Conservation (phyloP, 1,284 basidiomycete genomes). For the Cryptococcus sp. region DNA sequence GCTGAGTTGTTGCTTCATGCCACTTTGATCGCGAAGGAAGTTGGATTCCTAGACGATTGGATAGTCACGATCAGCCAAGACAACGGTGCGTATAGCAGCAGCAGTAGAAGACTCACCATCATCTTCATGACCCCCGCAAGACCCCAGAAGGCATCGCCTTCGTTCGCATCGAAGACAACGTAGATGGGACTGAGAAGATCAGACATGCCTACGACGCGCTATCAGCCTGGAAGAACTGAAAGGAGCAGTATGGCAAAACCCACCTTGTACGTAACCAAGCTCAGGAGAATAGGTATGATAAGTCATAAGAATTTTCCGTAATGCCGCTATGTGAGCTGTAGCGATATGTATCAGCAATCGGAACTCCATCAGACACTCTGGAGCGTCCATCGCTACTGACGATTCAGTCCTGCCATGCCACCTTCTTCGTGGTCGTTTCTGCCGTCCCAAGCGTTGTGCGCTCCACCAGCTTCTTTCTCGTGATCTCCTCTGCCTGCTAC, state of each 20-base stretch:
- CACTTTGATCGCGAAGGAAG: conserved; percentile 93
- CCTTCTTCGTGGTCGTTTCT: conserved; percentile 63
- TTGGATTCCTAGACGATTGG: conserved; percentile 70
- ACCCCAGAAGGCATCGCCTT: conserved; percentile 91
- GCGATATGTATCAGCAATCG: conserved; percentile 3
- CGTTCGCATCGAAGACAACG: conserved; percentile 84
- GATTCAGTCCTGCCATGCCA: conserved; percentile 77
- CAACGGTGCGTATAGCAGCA: not conserved
- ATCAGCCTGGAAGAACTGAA: not conserved
- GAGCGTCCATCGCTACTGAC: conserved; percentile 22
- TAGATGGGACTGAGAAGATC: conserved; percentile 94
- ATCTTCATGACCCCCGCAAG: conserved; percentile 93
- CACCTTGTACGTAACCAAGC: conserved; percentile 60
- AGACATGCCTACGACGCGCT: conserved; percentile 84
- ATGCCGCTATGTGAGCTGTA: conserved; percentile 49
- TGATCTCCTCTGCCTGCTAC: conserved; percentile 30
- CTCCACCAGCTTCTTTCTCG: conserved; percentile 45
- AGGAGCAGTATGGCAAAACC: conserved; percentile 6
- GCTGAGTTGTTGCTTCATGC: conserved; percentile 91
- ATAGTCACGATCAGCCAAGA: too few relatives aligned
- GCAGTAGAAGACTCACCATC: conserved; percentile 64
- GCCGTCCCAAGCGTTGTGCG: conserved; percentile 23
- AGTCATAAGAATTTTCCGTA: conserved; percentile 71
- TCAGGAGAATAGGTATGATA: conserved; percentile 91
- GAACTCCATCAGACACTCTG: not conserved